These are phyloP conservation scores for Acanthamoeba polyphaga DNA, from an alignment of 208 protist genomes.

Conservation along the genomic window DNA sequence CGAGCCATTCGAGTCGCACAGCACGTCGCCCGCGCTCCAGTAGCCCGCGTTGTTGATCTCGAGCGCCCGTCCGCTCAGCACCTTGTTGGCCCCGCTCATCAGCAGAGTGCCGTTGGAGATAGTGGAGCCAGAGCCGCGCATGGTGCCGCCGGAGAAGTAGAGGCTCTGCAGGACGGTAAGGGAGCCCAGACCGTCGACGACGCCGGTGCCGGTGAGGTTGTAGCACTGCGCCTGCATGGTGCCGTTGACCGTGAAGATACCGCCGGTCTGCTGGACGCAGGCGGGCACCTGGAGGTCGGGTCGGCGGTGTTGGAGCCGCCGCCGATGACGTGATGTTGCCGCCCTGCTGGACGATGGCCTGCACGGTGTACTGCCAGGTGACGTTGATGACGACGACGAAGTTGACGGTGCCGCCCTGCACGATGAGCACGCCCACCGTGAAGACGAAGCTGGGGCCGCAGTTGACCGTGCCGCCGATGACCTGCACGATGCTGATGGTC, in stretches of 20 bases:
- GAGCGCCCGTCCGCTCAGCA: slow-evolving; percentile 20
- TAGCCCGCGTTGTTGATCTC: neutral
- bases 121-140: slow-evolving; percentile 51
- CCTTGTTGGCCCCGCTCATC: neutral
- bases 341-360: slow-evolving; percentile 52
- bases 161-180: slow-evolving; percentile 12
- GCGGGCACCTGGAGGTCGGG: slow-evolving; percentile 2
- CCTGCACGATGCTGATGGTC: slow-evolving; percentile 54
- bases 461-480: slow-evolving; percentile 68
- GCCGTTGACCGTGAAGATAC: slow-evolving; percentile 35
- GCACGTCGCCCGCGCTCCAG: slow-evolving; percentile 61
- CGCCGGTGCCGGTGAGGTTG: slow-evolving; percentile 52
- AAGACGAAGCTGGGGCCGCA: slow-evolving; percentile 53
- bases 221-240: slow-evolving; percentile 34
- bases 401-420: slow-evolving; percentile 49
- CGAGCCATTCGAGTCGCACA: slow-evolving; percentile 48
- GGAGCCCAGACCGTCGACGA: slow-evolving; percentile 5
- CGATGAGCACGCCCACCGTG: slow-evolving; percentile 51
- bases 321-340: slow-evolving; percentile 42
- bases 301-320: neutral
- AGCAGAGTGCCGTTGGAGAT: slow-evolving; percentile 20
- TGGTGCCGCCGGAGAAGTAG: slow-evolving; percentile 33
- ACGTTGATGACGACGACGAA: slow-evolving; percentile 49
- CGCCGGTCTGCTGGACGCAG: slow-evolving; percentile 32
- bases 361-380: slow-evolving; percentile 54